Base-by-base conservation (phyloP, 2,329 filamentous ascomycete genomes). In the Xylariaceae sp. region DNA sequence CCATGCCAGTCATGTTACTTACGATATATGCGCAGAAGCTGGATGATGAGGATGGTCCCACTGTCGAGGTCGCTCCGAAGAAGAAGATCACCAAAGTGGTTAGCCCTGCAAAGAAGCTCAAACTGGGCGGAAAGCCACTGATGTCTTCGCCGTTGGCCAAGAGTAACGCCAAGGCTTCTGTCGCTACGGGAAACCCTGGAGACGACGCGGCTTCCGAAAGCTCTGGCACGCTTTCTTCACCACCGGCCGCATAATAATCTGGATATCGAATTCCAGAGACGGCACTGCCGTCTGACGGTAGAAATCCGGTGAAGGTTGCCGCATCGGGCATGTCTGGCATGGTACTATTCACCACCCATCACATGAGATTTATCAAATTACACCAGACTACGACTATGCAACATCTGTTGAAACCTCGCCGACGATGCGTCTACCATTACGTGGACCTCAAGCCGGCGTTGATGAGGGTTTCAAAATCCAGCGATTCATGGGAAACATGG, bases 151-250 rank as follows among this genome's bases (percentile, higher is more conserved):
- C 80, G 3, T 74, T 72, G n/a, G 69, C 78, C 30, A 78, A 79
- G 18, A 82, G 80, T 67, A 78, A 76, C 61, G 78, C 78, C 15
- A 76, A 76, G 50, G 75, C 78, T 30, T 23, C 56, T 4, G 61
- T 53, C 18, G 55, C 56, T 37, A 62, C 54, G 47, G 67, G 65
- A 15, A 61, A 63, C 51, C 61, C 60, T 47, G 64, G 55, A 50
- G 75, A 76, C 15, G 82, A 83, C 51, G 77, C 73, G 48, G 79
- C 79, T 62, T 83, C 81, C 13, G 82, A 85, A 67, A 83, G 81
- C 47, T 83, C 81, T 0, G 82, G 78, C 15, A 80, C 80, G 0
- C 69, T 83, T 60, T 84, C 82, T 0, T 84, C 82, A 13, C 82
- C 82, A 15, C 80, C 80, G 2, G 69, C 65, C 51, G 65, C 68